A percentile compares a stretch with the other conserved stretches of the same genome.
Evolutionary conservation across 1,284 basidiomycete species (phyloP).

Genomic region (Golubevia pallescens): DNA sequence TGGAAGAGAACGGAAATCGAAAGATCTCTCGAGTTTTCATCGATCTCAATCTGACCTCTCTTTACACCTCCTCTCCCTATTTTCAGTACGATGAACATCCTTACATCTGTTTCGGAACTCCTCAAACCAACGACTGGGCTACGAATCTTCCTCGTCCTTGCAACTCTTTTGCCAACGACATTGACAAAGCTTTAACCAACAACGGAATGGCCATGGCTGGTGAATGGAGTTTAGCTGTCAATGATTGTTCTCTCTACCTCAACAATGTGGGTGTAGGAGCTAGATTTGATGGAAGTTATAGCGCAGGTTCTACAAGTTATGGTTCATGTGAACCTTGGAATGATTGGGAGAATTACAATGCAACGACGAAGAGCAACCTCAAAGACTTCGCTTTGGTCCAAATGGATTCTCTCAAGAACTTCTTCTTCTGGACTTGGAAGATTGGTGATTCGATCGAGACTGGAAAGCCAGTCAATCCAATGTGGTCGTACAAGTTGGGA

Average conservation of each 20-base stretch:
- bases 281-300: conserved; percentile 2
- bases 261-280: conserved; percentile 20
- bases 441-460: conserved; percentile 25
- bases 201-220: conserved; percentile 33
- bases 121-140: too few species aligned
- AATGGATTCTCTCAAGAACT: conserved; percentile 39
- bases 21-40: too few species aligned
- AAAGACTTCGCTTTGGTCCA: conserved; percentile 27
- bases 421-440: conserved; percentile 30
- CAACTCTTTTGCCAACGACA: conserved; percentile 8
- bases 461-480: conserved; percentile 25
- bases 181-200: background rate
- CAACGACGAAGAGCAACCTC: conserved; percentile 21
- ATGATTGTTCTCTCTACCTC: conserved; percentile 18
- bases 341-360: conserved; percentile 33
- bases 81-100: too few species aligned
- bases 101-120: too few species aligned
- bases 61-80: too few species aligned
- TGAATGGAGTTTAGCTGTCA: conserved; percentile 17
- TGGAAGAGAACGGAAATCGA: too few species aligned
- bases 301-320: background rate
- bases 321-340: conserved; percentile 26
- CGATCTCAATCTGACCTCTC: too few species aligned
- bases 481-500: conserved; percentile 20
- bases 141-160: conserved; percentile 7